Base-by-base conservation (phyloP, 257 asterid genomes). In the Nicotiana undulata region DNA sequence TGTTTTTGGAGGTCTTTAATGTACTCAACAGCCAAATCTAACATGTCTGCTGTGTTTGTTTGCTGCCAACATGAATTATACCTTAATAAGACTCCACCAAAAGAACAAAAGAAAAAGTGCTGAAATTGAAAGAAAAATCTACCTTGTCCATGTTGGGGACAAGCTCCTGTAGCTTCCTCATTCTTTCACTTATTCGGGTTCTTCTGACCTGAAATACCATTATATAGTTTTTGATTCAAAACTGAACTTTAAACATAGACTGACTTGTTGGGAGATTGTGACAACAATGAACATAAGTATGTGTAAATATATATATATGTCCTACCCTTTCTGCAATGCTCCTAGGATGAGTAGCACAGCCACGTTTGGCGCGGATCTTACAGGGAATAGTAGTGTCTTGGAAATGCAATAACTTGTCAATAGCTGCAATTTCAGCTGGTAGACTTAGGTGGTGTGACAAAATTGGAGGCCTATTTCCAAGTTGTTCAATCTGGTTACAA, bases 81-180 rank as follows among this genome's bases (percentile, higher is more conserved):
- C 20, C 63, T 34, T 28, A 9, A 76, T 63, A 40, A 44, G 9
- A 37, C 24, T 40, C 31, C 76, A 79, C 11, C 28, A 29, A 24
- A 44, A 32, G 40, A 1, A 20, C 66, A 65, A 53, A 12, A 51
- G 18, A 20, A 13, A 4, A 28, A 22, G 37, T 26, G 86, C 63
- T 17, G 94, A 87, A 76, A 86, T 82, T 89, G 93, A 20, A 60
- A 34, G 76, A 15, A 74, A 53, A n/a, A 40, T 20, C 52, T 63
- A 93, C 98, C 91, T 93, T 93, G 53, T 94, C 98, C 98, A 93
- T 94, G 87, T 94, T 94, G 15, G 98, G 98, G 20, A 94, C 98
- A 81, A 94, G 90, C 20, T 94, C 98, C 74, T 94, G 98, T 85
- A 94, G 86, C 70, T 90, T 94, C 85, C 94, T 92, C 97, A 94